A percentile compares a stretch with the other conserved stretches of the same genome.
Conservation (phyloP, 441 rosid genomes). For the Brassica hybrid region DNA sequence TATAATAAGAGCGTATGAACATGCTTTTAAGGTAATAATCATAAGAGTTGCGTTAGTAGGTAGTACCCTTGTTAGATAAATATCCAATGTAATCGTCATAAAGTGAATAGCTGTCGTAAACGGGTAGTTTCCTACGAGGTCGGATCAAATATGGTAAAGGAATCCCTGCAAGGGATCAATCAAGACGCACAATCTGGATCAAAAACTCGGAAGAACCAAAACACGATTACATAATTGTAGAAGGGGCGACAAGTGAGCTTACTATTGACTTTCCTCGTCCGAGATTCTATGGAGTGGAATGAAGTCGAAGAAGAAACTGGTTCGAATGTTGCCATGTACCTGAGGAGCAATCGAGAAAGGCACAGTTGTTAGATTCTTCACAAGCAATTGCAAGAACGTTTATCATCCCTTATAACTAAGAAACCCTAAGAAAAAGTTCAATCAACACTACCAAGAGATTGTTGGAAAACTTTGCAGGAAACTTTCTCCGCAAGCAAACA, state of each 20-base stretch:
- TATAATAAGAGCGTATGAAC: background rate
- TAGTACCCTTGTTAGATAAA: background rate
- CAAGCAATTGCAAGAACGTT: background rate
- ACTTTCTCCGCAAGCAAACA: too few species aligned
- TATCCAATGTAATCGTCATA: constrained; percentile 12
- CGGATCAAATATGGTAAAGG: constrained; percentile 40
- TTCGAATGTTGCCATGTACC: constrained; percentile 19
- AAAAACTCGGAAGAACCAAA: background rate
- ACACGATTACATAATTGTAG: background rate
- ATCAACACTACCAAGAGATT: too few species aligned
- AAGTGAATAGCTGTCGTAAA: background rate
- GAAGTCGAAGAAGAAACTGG: background rate
- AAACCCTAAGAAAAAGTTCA: background rate
- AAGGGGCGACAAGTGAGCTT: constrained; percentile 1
- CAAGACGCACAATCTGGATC: background rate
- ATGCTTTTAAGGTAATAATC: constrained; percentile 6
- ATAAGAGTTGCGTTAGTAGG: background rate
- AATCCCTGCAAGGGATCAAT: constrained; percentile 13
- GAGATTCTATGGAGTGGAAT: background rate
- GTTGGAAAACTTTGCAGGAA: too few species aligned
- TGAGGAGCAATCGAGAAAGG: constrained; percentile 3
- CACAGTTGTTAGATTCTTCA: background rate
- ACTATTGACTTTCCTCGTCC: constrained; percentile 9
- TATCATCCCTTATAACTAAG: background rate
- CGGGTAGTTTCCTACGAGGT: constrained; percentile 1